Evolutionary conservation across 805 yeast genomes (phyloP), one percentile per base, ranked within the genome.

Genomic region (Cyberlindnera nakhonratchasimensis): DNA sequence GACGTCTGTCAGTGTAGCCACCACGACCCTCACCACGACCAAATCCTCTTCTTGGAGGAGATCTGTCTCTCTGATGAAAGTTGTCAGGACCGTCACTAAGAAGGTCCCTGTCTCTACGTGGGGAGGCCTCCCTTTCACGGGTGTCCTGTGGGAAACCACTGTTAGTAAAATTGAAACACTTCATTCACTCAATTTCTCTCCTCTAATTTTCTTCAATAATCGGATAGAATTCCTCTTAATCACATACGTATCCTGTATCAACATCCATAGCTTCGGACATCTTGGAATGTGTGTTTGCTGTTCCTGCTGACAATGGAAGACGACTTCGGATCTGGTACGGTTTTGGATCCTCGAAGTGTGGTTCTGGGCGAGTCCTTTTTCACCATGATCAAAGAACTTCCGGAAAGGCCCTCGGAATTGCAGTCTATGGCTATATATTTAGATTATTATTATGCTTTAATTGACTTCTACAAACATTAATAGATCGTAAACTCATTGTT

Each of bases 251-350:
- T 26, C 45, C 51, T 5, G 43, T 22, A 58, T 79, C 86, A 49
- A 77, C 70, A 52, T 79, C 85, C 80, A 79, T 78, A 42, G 66
- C 71, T 45, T 77, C 82, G 39, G 70, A 59, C 82, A 77, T 77
- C 43, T 46, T 58, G 14, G 25, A 4, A 14, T 22, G 28, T 6
- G 20, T 16, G 7, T 33, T 12, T 14, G n/a, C n/a, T n/a, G n/a
- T n/a, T n/a, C n/a, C n/a, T n/a, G n/a, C n/a, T n/a, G 33, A 18
- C 17, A 7, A 17, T 18, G 6, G 33, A 6, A 5, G n/a, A 29
- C 7, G 25, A 8, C 25, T n/a, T n/a, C n/a, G n/a, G n/a, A n/a
- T n/a, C n/a, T n/a, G n/a, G n/a, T n/a, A n/a, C n/a, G n/a, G n/a
- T n/a, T n/a, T n/a, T n/a, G n/a, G n/a, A n/a, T n/a, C n/a, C n/a